These are phyloP conservation scores for Schwanniomyces polymorphus DNA, from an alignment of 805 yeast species.

Conservation along the genomic window DNA sequence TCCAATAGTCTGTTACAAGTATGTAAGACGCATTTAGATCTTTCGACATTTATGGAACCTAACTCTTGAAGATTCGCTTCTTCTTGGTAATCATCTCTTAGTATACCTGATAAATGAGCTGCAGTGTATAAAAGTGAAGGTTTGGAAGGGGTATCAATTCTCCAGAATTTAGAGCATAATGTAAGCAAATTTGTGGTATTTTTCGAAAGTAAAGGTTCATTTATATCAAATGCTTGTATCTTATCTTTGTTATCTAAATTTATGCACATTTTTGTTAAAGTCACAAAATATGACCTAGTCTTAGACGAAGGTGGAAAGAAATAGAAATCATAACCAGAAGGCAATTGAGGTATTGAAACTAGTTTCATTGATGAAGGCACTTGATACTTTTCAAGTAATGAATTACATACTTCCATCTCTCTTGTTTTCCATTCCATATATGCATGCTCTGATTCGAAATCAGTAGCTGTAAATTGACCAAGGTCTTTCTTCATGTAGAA, in stretches of 20 bases:
- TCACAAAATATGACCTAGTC: slow-evolving; percentile 39
- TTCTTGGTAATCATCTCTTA: slow-evolving; percentile 25
- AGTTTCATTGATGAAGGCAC: slow-evolving; percentile 32
- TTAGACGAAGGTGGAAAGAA: slow-evolving; percentile 31
- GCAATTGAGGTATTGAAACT: slow-evolving; percentile 29
- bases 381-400: slow-evolving; percentile 26
- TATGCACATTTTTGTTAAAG: slow-evolving; percentile 44
- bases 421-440: slow-evolving; percentile 34
- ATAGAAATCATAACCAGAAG: slow-evolving; percentile 37
- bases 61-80: slow-evolving; percentile 17
- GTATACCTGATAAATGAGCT: slow-evolving; percentile 30
- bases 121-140: slow-evolving; percentile 54
- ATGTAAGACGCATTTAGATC: slow-evolving; percentile 23
- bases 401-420: slow-evolving; percentile 22
- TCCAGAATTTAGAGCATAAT: slow-evolving; percentile 56
- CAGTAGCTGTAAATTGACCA: slow-evolving; percentile 36
- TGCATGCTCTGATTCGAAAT: slow-evolving; percentile 20
- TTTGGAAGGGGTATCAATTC: slow-evolving; percentile 50
- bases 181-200: slow-evolving; percentile 43
- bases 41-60: slow-evolving; percentile 30
- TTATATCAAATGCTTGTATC: slow-evolving; percentile 7
- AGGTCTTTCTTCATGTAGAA: slow-evolving; percentile 37
- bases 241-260: slow-evolving; percentile 27
- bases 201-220: slow-evolving; percentile 34
- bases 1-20: slow-evolving; percentile 29